These are phyloP conservation scores for Hyphopichia burtonii DNA, from an alignment of 1,139 yeast genomes.

Conservation along the genomic window DNA sequence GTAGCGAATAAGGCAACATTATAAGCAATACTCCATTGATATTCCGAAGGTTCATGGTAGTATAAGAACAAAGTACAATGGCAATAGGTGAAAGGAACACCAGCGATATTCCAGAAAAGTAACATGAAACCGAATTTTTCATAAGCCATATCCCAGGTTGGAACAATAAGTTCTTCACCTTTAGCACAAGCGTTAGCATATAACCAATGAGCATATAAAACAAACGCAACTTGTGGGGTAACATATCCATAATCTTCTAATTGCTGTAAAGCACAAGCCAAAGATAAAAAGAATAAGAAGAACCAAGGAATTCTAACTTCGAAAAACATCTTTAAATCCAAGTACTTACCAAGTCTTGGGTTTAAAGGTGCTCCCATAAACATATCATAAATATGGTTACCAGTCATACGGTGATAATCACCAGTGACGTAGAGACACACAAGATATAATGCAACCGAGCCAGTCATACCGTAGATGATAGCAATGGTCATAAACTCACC, in stretches of 20 bases:
- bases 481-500: slow-evolving; percentile 94
- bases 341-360: slow-evolving; percentile 86
- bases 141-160: slow-evolving; percentile 99
- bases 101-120: slow-evolving; percentile 97
- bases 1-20: slow-evolving; percentile 54
- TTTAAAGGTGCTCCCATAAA: slow-evolving; percentile 98
- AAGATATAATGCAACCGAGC: slow-evolving; percentile 62
- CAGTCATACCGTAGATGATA: slow-evolving; percentile 69
- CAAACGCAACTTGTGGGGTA: slow-evolving; percentile 70
- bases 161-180: slow-evolving; percentile 95
- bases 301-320: slow-evolving; percentile 98
- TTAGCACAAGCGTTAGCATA: slow-evolving; percentile 97
- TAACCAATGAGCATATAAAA: slow-evolving; percentile 84
- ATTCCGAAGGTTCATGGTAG: slow-evolving; percentile 80
- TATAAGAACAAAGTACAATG: slow-evolving; percentile 84
- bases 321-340: slow-evolving; percentile 92
- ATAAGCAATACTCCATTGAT: slow-evolving; percentile 65
- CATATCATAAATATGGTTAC: slow-evolving; percentile 83
- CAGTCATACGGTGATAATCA: slow-evolving; percentile 87
- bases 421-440: slow-evolving; percentile 65
- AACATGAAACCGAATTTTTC: slow-evolving; percentile 98
- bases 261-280: slow-evolving; percentile 77
- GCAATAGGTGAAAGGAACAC: slow-evolving; percentile 97
- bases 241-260: slow-evolving; percentile 77
- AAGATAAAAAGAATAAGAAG: slow-evolving; percentile 73